phyloP scores from a whole-genome alignment of 2,329 filamentous ascomycete genomes.

The Purpureocillium lavendulum region DNA sequence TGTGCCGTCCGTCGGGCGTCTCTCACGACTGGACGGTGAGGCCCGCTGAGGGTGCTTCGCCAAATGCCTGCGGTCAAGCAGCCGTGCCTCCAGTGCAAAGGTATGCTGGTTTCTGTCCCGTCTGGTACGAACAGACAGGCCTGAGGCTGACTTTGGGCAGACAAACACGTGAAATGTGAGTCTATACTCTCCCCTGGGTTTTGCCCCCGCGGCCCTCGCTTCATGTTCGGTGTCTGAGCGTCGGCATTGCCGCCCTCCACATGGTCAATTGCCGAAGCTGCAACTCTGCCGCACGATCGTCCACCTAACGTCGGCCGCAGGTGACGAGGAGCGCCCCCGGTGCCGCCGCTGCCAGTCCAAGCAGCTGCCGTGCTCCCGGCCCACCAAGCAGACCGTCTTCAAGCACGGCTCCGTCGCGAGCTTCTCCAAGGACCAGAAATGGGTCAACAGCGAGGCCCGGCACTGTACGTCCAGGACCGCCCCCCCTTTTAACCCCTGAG shows the following conservation, averaged over 20 bases:
- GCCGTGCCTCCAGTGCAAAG: constrained; percentile 27
- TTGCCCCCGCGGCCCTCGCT: fast-evolving
- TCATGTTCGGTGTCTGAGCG: no score
- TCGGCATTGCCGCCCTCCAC: no score
- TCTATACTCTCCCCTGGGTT: not conserved
- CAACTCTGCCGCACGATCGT: no score
- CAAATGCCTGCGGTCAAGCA: constrained; percentile 22
- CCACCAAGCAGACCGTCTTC: constrained; percentile 26
- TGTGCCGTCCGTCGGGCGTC: no score
- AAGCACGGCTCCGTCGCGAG: constrained; percentile 22
- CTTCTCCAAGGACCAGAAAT: constrained; percentile 25
- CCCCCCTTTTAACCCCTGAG: no score
- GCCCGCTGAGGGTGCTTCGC: not conserved
- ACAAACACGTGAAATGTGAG: constrained; percentile 28
- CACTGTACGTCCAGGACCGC: constrained; percentile 22
- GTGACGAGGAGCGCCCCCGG: constrained; percentile 27
- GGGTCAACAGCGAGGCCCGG: constrained; percentile 25
- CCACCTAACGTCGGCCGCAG: no score
- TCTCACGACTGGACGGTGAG: no score
- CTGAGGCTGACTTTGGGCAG: constrained; percentile 11
- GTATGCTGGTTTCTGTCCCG: no score
- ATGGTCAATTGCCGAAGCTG: no score
- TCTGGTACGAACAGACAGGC: no score
- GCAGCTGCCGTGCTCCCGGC: constrained; percentile 23
- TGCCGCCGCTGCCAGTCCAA: constrained; percentile 25